Percentiles rank a stretch among this genome's conserved stretches.
Evolutionary conservation across 2,329 filamentous ascomycete species (phyloP).

Genomic region (Aspergillus sclerotialis): DNA sequence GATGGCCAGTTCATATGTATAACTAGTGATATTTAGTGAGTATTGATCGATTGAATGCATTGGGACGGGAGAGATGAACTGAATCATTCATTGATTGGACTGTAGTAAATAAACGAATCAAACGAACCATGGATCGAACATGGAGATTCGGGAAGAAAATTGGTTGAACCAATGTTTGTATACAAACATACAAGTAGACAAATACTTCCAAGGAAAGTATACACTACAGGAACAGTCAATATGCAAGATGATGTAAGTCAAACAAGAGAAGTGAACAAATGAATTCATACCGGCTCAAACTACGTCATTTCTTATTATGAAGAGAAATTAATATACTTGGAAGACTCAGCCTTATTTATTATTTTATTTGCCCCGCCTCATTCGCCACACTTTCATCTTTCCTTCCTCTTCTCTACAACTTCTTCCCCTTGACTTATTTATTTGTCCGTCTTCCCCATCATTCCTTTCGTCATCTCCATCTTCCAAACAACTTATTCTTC

Average conservation of each 20-base stretch:
- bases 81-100: not conserved
- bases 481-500: conserved; percentile 1
- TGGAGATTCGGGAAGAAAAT: not conserved
- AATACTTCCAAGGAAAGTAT: too few relatives aligned
- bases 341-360: not conserved
- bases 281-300: not conserved
- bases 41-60: too few relatives aligned
- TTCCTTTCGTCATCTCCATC: conserved; percentile 6
- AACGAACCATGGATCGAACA: not conserved
- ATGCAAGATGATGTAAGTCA: not conserved
- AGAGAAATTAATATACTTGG: not conserved
- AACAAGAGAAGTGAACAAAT: not conserved
- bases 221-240: not conserved
- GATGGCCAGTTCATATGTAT: too few relatives aligned
- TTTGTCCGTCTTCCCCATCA: too few relatives aligned
- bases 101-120: not conserved
- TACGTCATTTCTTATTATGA: not conserved
- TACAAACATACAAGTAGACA: too few relatives aligned
- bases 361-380: not conserved
- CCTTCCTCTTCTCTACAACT: conserved; percentile 6
- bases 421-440: conserved; percentile 6
- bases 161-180: not conserved
- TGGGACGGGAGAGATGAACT: not conserved
- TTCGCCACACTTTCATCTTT: conserved; percentile 1
- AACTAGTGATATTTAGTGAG: too few relatives aligned